Percentiles rank a stretch among this genome's conserved stretches.
Conservation (phyloP, 441 rosid species). For the Gossypium lobatum region DNA sequence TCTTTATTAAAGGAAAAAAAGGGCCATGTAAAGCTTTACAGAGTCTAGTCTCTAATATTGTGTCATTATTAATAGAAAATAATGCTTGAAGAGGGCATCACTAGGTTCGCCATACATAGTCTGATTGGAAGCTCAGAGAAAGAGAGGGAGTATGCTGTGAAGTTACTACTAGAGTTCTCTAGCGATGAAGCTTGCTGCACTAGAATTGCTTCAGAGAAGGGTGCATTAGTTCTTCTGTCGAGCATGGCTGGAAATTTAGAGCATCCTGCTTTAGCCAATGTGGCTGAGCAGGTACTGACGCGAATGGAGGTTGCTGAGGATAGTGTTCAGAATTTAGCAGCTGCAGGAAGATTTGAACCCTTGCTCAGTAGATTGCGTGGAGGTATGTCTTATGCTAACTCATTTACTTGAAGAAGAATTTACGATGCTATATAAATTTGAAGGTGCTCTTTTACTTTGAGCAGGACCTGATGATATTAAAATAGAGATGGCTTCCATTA, state of each 20-base stretch:
- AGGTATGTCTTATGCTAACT: conserved; percentile 19
- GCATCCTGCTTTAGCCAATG: conserved; percentile 33
- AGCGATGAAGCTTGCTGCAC: conserved; percentile 30
- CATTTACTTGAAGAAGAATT: not conserved
- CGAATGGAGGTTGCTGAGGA: conserved; percentile 30
- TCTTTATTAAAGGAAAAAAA: not conserved
- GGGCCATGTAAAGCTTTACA: not conserved
- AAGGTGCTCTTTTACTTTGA: conserved; percentile 4
- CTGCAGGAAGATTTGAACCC: conserved; percentile 44
- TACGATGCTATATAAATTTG: not conserved
- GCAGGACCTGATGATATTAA: conserved; percentile 34
- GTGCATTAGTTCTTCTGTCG: conserved; percentile 41
- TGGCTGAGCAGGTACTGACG: conserved; percentile 33
- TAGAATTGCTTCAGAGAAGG: conserved; percentile 34
- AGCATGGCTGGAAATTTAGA: conserved; percentile 40
- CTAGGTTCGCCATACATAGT: conserved; percentile 34
- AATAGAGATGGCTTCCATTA: conserved; percentile 33
- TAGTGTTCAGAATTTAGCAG: conserved; percentile 28
- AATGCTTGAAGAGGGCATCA: conserved; percentile 42
- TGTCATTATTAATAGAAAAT: conserved; percentile 23
- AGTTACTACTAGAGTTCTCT: conserved; percentile 33
- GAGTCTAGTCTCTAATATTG: conserved; percentile 11
- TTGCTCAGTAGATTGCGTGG: conserved; percentile 25
- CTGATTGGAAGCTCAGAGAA: conserved; percentile 38
- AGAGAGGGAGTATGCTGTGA: conserved; percentile 35